Conservation (phyloP, 2,329 filamentous ascomycete species). For the Ascosphaera aggregata region DNA sequence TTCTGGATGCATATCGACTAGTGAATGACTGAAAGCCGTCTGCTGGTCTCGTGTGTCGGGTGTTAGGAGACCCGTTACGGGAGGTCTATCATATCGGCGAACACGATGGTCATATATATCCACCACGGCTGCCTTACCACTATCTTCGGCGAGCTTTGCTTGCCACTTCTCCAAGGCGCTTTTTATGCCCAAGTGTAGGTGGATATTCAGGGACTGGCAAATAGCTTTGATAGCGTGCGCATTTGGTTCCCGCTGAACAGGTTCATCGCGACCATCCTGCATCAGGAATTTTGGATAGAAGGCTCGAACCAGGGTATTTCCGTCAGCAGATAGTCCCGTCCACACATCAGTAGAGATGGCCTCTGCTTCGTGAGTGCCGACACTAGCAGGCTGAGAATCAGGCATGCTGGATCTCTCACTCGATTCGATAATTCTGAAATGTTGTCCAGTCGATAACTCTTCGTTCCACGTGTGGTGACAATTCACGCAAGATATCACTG, state of each 20-base stretch:
- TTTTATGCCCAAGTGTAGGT: conserved; percentile 49
- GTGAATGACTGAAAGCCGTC: conserved; percentile 12
- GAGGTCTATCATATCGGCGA: conserved; percentile 16
- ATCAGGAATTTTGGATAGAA: conserved; percentile 34
- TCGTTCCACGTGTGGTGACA: conserved; percentile 71
- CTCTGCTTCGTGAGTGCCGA: conserved; percentile 7
- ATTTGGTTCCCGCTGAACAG: conserved; percentile 24
- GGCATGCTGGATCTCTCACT: conserved; percentile 1
- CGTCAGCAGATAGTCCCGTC: conserved; percentile 28
- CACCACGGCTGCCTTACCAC: conserved; percentile 13
- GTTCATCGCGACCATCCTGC: conserved; percentile 11
- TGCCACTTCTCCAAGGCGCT: conserved; percentile 31
- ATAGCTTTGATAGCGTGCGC: conserved; percentile 39
- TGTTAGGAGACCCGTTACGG: conserved; percentile 13
- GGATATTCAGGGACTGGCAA: conserved; percentile 27
- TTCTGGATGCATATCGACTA: conserved; percentile 16
- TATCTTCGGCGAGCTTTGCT: conserved; percentile 7
- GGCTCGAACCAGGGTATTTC: conserved; percentile 42
- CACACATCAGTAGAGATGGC: conserved; percentile 17
- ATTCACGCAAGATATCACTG: conserved; percentile 46
- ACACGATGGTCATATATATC: conserved; percentile 20
- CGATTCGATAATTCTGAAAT: conserved; percentile 5
- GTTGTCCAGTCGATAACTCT: conserved; percentile 41
- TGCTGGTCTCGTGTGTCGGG: conserved; percentile 4
- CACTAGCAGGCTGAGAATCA: conserved; percentile 3